Conservation (phyloP, 345 rosid genomes). For the Ceriops tagal region DNA sequence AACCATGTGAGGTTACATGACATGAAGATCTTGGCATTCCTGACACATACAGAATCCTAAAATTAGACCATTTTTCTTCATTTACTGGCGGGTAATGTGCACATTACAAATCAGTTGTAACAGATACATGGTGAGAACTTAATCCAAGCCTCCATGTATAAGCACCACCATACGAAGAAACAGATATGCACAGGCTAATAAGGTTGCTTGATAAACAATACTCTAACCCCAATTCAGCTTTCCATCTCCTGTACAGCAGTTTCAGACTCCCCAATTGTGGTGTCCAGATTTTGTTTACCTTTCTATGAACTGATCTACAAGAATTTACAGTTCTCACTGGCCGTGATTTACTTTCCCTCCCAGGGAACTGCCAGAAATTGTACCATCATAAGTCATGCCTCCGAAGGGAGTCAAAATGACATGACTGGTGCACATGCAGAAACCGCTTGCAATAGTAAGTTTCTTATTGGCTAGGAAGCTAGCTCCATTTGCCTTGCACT, state of each 20-base stretch:
- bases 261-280: constrained; percentile 14
- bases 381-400: constrained; percentile 16
- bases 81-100: constrained; percentile 27
- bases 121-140: constrained; percentile 14
- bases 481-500: neutral
- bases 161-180: neutral
- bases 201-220: constrained; percentile 9
- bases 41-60: constrained; percentile 5
- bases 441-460: neutral
- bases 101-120: constrained; percentile 28
- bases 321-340: constrained; percentile 23
- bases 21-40: too few relatives aligned
- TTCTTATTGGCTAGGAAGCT: constrained; percentile 4
- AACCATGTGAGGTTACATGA: too few relatives aligned
- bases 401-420: neutral
- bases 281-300: constrained; percentile 17
- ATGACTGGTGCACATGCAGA: constrained; percentile 18
- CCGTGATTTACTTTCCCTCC: constrained; percentile 2
- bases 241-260: constrained; percentile 35
- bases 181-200: constrained; percentile 14
- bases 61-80: constrained; percentile 14
- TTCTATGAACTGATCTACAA: constrained; percentile 21
- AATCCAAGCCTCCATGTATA: constrained; percentile 12
- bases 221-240: constrained; percentile 21
- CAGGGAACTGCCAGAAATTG: constrained; percentile 13